Conservation (phyloP, 2,329 filamentous ascomycete species). For the Claviceps capensis region DNA sequence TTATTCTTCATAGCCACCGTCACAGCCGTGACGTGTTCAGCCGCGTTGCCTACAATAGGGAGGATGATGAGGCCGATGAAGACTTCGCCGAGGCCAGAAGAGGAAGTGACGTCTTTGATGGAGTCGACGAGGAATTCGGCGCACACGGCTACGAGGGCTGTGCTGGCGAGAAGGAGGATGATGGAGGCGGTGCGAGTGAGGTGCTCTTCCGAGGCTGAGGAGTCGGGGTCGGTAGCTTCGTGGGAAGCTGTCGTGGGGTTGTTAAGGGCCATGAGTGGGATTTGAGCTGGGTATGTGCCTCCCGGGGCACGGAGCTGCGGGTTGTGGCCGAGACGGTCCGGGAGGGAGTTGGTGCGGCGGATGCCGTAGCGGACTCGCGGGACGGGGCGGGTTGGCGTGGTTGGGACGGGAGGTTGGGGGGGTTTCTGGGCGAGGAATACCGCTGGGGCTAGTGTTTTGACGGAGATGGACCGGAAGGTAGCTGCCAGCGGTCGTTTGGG, state of each 20-base stretch:
- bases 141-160: constrained; percentile 51
- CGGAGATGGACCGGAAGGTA: constrained; percentile 42
- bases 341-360: constrained; percentile 60
- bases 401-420: constrained; percentile 8
- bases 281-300: constrained; percentile 33
- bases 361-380: constrained; percentile 50
- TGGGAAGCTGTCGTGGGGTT: constrained; percentile 14
- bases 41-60: constrained; percentile 60
- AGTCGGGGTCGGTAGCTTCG: constrained; percentile 18
- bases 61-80: constrained; percentile 62
- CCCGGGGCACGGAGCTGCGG: constrained; percentile 32
- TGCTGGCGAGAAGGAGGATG: constrained; percentile 48
- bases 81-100: constrained; percentile 44
- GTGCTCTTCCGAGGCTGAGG: constrained; percentile 21
- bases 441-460: constrained; percentile 56
- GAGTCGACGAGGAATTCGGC: constrained; percentile 58
- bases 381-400: constrained; percentile 29
- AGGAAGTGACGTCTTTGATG: constrained; percentile 47
- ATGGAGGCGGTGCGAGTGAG: constrained; percentile 44
- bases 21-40: constrained; percentile 59
- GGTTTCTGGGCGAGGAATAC: constrained; percentile 46
- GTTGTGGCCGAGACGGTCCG: constrained; percentile 46
- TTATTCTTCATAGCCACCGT: constrained; percentile 62
- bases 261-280: constrained; percentile 25
- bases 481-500: constrained; percentile 35